Conservation (phyloP, 2,329 filamentous ascomycete genomes). For the Colletotrichum caudatum region DNA sequence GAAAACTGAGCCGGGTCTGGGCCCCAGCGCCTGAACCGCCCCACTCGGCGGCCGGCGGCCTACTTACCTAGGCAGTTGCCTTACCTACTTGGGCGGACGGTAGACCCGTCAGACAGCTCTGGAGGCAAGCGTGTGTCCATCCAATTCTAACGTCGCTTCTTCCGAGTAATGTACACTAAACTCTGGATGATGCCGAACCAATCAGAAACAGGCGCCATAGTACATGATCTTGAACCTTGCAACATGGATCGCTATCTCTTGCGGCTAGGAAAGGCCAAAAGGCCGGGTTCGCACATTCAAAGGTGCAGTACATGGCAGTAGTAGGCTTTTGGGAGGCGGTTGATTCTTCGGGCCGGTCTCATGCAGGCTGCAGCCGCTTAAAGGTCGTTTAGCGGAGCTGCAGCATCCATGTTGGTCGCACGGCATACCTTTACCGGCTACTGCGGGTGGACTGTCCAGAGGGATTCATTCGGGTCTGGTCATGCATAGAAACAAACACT, state of each 20-base stretch:
- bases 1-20: constrained; percentile 6
- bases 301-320: too few species aligned
- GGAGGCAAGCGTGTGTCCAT: constrained; percentile 17
- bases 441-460: background rate
- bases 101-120: constrained; percentile 1
- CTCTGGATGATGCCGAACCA: background rate
- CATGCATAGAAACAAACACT: background rate
- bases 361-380: constrained; percentile 3
- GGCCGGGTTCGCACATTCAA: background rate
- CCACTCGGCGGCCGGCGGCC: constrained; percentile 13
- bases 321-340: background rate
- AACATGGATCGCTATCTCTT: background rate
- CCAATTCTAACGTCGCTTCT: constrained; percentile 11
- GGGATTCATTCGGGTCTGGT: background rate
- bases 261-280: background rate
- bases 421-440: background rate
- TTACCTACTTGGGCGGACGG: background rate
- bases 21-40: constrained; percentile 12
- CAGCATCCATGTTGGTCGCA: constrained; percentile 6
- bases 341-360: background rate
- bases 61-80: background rate
- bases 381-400: background rate
- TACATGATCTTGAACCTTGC: background rate
- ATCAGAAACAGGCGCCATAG: background rate
- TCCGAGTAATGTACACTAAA: background rate